Base-by-base conservation (phyloP, 225 moss, liverwort and hornwort genomes). In the Straminergon stramineum region DNA sequence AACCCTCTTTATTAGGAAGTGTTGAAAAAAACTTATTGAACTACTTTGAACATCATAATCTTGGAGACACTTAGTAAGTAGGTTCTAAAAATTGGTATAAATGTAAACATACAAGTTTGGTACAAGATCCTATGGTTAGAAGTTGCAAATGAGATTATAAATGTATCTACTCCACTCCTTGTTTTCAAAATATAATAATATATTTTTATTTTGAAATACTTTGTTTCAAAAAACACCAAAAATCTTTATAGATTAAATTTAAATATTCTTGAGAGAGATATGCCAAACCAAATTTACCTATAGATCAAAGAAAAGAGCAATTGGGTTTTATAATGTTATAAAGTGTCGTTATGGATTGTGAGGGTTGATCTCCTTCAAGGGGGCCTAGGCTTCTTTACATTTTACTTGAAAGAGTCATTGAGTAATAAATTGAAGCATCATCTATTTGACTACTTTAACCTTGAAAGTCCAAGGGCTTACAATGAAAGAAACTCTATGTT, bases 201-300 rank as follows among this genome's bases (percentile, higher is more conserved):
- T 58, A 58, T 8, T 58, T 58, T 58, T 21, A 70, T 65, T 48
- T 48, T 48, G 6, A 31, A 0, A 48, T 11, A 43, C 6, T 75
- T 48, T 48, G 30, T 2, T 75, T 48, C 3, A 75, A 31, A 75
- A 18, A 4, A n/a, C 2, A 31, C 18, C 11, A 30, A 48, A 45
- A 48, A 6, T 45, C 6, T 45, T 30, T 31, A 17, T 0, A 30
- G 0, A 9, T 48, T 48, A 45, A 30, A 10, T 2, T 65, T 43
- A 3, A 9, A 1, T 43, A 73, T 2, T 1, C 4, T 27, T 0
- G 2, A 2, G 3, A 27, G 0, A 9, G 1, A 26, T 9, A 2
- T 15, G 27, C 7, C 27, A 43, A 74, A 45, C 1, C n/a, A n/a
- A n/a, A 27, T 43, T 28, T 7, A 74, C 3, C 0, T 27, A 74